Percentiles rank a stretch among this genome's conserved stretches.
Conservation (phyloP, 805 yeast species). For the Clavispora asparagi region DNA sequence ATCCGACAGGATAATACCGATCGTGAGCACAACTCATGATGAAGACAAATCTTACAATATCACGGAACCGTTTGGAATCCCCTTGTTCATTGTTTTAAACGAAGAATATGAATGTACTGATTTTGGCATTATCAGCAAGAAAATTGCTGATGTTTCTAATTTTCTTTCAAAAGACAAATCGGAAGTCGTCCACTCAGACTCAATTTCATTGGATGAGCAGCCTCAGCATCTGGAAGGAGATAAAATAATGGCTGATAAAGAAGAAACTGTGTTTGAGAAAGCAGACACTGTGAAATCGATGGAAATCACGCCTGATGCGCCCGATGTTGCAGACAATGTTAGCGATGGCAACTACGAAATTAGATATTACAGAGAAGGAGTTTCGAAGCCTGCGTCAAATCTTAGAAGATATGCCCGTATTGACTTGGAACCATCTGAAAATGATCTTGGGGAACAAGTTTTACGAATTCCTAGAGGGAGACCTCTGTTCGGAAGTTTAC, state of each 20-base stretch:
- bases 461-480: conserved; percentile 45
- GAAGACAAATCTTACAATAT: conserved; percentile 29
- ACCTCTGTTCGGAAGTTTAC: conserved; percentile 37
- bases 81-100: conserved; percentile 62
- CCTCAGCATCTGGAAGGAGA: neutral
- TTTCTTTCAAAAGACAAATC: neutral
- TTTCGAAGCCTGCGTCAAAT: neutral
- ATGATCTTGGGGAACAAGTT: conserved; percentile 1
- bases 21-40: conserved; percentile 42
- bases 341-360: neutral
- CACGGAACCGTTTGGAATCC: conserved; percentile 62
- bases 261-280: neutral
- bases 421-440: neutral
- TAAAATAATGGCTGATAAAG: neutral
- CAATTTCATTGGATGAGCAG: neutral
- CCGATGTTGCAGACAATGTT: neutral
- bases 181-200: neutral
- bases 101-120: conserved; percentile 46
- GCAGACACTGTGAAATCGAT: neutral
- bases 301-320: neutral
- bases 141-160: conserved; percentile 35
- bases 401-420: neutral
- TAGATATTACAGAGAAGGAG: neutral
- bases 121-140: conserved; percentile 52
- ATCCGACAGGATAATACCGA: conserved; percentile 48